Conservation (phyloP, 2,329 filamentous ascomycete genomes). For the Cercospora zeina region DNA sequence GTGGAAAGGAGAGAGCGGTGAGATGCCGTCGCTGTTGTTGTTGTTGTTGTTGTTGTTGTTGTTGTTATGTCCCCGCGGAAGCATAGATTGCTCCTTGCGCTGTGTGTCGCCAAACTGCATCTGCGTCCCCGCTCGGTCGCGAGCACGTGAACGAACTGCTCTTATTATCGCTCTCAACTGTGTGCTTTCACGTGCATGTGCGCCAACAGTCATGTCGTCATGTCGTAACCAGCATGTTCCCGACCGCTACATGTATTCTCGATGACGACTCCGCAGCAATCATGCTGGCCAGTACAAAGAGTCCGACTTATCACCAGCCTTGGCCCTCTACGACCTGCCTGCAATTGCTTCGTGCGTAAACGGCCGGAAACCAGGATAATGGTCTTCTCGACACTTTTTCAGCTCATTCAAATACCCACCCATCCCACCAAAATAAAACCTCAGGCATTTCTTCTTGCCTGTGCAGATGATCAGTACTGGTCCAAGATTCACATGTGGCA, state of each 20-base stretch:
- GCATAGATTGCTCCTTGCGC: neutral
- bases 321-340: neutral
- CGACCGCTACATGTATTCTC: neutral
- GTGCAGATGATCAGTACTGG: neutral
- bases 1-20: neutral
- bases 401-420: constrained; percentile 29
- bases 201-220: neutral
- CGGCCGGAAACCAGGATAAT: constrained; percentile 30
- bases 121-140: neutral
- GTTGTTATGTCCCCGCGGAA: constrained; percentile 1
- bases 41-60: neutral
- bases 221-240: neutral
- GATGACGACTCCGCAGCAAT: too few species aligned
- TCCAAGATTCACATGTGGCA: neutral
- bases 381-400: constrained; percentile 22
- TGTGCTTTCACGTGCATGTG: neutral
- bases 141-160: neutral
- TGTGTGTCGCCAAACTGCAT: constrained; percentile 3
- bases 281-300: too few species aligned
- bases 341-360: constrained; percentile 16
- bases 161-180: neutral
- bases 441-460: constrained; percentile 34
- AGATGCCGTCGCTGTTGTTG: neutral
- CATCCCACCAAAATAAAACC: constrained; percentile 36
- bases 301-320: too few species aligned